Base-by-base conservation (phyloP, 805 yeast species). In the Peterozyma toletana region DNA sequence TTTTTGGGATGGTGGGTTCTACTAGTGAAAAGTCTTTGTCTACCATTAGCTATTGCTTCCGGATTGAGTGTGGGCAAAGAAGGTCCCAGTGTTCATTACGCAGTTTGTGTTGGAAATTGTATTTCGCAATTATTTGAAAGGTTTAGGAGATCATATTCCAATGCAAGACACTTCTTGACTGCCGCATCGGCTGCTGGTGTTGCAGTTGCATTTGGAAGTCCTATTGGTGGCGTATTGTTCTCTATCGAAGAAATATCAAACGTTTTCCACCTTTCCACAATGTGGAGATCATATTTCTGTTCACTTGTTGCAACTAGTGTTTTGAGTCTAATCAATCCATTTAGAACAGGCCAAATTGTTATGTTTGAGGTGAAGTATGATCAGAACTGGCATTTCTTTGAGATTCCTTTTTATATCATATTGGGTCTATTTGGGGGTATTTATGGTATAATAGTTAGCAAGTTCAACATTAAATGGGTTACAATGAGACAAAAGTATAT, bases 161-260 rank as follows among this genome's bases (percentile, higher is more conserved):
- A 56, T 39, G 48, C 55, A 33, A 53, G 79, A 27, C 90, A 85
- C 49, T 77, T 83, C 42, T 64, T 93, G 42, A 80, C 91, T 1
- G 96, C 99, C 0, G 83, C 96, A 3, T 77, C 96, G 9, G 98
- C 96, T 3, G 96, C 99, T 1, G 99, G 99, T 42, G 98, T 93
- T 9, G 98, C 98, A 0, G 98, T 93, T 9, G 99, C 98, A 0
- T 93, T 93, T 68, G 98, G 96, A 0, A 78, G 90, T 11, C 99
- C 99, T 0, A 88, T 91, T 67, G 96, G 96, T 21, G 99, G 99
- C 13, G 98, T 93, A 1, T 63, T 93, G 35, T 93, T 95, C 60
- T 80, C 95, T 11, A 75, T 93, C 47, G 99, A 93, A 59, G 99
- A 93, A 53, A 88, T 93, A 30, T 77, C 93, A 0, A 71, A 82